A percentile compares a stretch with the other conserved stretches of the same genome.
Conservation (phyloP, 2,329 filamentous ascomycete genomes). For the Mycosphaerella sp. region DNA sequence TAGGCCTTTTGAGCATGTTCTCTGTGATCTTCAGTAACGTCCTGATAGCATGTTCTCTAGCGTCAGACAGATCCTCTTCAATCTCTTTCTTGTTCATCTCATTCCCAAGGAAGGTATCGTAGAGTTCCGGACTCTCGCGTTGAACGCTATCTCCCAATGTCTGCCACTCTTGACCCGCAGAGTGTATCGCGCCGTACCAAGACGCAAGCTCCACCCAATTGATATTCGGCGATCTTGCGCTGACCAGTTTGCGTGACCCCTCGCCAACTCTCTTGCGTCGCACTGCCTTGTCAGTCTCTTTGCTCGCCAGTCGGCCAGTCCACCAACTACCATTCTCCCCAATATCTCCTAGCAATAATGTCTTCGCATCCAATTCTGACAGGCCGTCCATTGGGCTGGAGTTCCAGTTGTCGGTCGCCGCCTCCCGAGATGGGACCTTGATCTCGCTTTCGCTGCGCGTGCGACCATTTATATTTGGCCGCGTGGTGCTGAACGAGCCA, state of each 20-base stretch:
- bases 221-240: constrained; percentile 58
- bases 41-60: constrained; percentile 62
- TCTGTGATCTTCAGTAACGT: constrained; percentile 72
- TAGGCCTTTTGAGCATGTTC: constrained; percentile 70
- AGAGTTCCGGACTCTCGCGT: constrained; percentile 18
- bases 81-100: constrained; percentile 39
- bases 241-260: constrained; percentile 40
- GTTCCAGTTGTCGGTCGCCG: constrained; percentile 11
- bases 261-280: constrained; percentile 29
- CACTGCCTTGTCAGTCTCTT: constrained; percentile 26
- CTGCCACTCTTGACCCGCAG: constrained; percentile 62
- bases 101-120: constrained; percentile 44
- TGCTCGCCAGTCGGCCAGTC: constrained; percentile 52
- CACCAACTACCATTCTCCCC: constrained; percentile 80
- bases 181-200: constrained; percentile 68
- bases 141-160: constrained; percentile 46
- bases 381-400: constrained; percentile 39
- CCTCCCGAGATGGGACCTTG: constrained; percentile 33
- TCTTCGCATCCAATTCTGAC: constrained; percentile 65
- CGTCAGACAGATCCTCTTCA: constrained; percentile 51
- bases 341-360: constrained; percentile 65
- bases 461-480: constrained; percentile 35
- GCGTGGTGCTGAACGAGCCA: constrained; percentile 59
- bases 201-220: constrained; percentile 65
- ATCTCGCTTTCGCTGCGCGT: constrained; percentile 42